Conservation (phyloP, 148 eudicot genomes). For the Fagopyrum esculentum region DNA sequence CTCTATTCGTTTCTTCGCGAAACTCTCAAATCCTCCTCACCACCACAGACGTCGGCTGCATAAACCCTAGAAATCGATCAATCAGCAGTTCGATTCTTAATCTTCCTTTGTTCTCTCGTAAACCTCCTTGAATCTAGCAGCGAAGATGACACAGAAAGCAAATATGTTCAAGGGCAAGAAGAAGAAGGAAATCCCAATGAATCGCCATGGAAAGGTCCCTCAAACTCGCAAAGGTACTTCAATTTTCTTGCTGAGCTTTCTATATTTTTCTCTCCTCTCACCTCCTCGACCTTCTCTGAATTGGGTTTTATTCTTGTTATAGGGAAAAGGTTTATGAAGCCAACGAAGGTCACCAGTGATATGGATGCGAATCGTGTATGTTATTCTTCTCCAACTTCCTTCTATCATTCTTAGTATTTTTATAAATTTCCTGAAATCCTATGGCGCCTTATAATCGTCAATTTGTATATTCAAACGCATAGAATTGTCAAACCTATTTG, state of each 20-base stretch:
- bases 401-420: background rate
- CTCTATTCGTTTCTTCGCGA: background rate
- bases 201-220: slow-evolving; percentile 62
- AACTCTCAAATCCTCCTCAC: background rate
- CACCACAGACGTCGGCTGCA: background rate
- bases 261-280: background rate
- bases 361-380: slow-evolving; percentile 63
- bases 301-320: slow-evolving; percentile 11
- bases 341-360: slow-evolving; percentile 46
- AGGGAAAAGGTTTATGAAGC: slow-evolving; percentile 69
- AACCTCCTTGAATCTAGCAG: slow-evolving; percentile 9
- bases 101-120: background rate
- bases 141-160: slow-evolving; percentile 72
- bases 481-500: background rate
- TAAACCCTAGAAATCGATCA: slow-evolving; percentile 2
- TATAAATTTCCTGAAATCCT: background rate
- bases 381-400: background rate
- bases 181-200: slow-evolving; percentile 54
- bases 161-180: slow-evolving; percentile 68
- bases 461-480: background rate
- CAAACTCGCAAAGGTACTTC: slow-evolving; percentile 58
- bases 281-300: background rate
- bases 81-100: background rate
- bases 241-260: background rate
- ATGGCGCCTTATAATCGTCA: background rate